These are phyloP conservation scores for Cyclotella cryptica DNA, from an alignment of 108 stramenopile species.

Conservation along the genomic window DNA sequence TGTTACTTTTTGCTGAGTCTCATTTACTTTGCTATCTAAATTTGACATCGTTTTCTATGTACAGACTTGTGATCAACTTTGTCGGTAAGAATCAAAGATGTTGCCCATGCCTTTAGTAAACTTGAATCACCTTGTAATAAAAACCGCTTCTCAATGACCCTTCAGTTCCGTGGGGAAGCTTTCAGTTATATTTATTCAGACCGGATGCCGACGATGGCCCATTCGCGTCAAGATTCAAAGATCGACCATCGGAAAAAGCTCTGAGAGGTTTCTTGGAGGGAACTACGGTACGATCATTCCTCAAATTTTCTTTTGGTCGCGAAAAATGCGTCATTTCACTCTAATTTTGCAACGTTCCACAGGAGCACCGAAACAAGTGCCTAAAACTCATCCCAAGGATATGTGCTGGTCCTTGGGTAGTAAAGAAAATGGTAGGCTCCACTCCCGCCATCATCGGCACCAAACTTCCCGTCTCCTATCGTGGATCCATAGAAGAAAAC, in stretches of 20 bases:
- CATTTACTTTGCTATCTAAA: background rate
- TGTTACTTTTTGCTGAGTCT: background rate
- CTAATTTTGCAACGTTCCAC: too few species aligned
- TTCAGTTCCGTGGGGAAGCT: slow-evolving; percentile 57
- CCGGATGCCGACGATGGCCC: slow-evolving; percentile 57
- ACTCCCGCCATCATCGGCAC: slow-evolving; percentile 61
- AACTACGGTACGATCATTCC: slow-evolving; percentile 8
- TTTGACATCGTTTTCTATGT: background rate
- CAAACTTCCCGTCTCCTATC: slow-evolving; percentile 54
- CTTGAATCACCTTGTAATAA: background rate
- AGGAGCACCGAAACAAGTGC: slow-evolving; percentile 44
- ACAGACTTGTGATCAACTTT: slow-evolving; percentile 26
- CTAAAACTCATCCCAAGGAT: slow-evolving; percentile 58
- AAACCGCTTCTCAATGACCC: background rate
- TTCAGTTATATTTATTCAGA: slow-evolving; percentile 50
- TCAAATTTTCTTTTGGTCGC: background rate
- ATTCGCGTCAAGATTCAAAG: slow-evolving; percentile 22
- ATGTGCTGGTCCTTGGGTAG: slow-evolving; percentile 53
- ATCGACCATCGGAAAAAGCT: slow-evolving; percentile 44
- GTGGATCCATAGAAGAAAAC: slow-evolving; percentile 51
- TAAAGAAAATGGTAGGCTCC: slow-evolving; percentile 63
- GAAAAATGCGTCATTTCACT: too few species aligned
- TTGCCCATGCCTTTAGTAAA: background rate
- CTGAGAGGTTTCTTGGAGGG: slow-evolving; percentile 54
- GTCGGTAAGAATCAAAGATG: background rate